Evolutionary conservation across 139 green algal species (phyloP), one percentile per base, ranked within the genome.

Genomic region (Monoraphidium neglectum): DNA sequence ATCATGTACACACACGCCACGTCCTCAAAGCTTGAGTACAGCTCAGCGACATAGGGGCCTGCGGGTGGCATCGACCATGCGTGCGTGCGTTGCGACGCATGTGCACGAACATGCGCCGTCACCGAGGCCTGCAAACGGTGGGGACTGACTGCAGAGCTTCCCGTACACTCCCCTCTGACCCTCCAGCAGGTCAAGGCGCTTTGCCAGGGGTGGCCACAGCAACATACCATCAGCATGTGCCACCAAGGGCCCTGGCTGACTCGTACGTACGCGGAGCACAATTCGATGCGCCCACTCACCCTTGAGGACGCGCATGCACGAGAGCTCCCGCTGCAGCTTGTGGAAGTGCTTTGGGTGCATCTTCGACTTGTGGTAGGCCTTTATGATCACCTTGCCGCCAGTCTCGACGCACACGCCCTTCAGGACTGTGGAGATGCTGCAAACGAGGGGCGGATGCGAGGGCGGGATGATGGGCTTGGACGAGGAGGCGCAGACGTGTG

Each of bases 351-450:
- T 88, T 0, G 60, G 56, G 49, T 75, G 86, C 92, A 96, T 95
- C 82, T 91, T 92, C 18, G 69, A 51, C 68, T 90, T 92, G 57
- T 92, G 81, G 72, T 96, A 97, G 4, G 70, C 74, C 84, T 97
- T 97, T 65, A 97, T 66, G 43, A 95, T 89, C 36, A 97, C 90
- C 4, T 74, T 60, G 3, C 49, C 33, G 35, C 77, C 73, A 0
- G 81, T 90, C 10, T 49, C 74, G 23, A 47, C 47, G 72, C 91
- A 91, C 3, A 85, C 26, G 2, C 86, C 89, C 56, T 85, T 84
- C 64, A 88, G 92, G 6, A 97, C 88, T 3, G 85, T 92, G 28
- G 88, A 93, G 3, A 93, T 82, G 66, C 88, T 94, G 89, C 78
- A 76, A 0, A 32, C 28, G 32, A 40, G 16, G 46, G 40, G 1